Conservation (phyloP, 1,284 basidiomycete genomes). For the Cryptococcus amylolentus region DNA sequence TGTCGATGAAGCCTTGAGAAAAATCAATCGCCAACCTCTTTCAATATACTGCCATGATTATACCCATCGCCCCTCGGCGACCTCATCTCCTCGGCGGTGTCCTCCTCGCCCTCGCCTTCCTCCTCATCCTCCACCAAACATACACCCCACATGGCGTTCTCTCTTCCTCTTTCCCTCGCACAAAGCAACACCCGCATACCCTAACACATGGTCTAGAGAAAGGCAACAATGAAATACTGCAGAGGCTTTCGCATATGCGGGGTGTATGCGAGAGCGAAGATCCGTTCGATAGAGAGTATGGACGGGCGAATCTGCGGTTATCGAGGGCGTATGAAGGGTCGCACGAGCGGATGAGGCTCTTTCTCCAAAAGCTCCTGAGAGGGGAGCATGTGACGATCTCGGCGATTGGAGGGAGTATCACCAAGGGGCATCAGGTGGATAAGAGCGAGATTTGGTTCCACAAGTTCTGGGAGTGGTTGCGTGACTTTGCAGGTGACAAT, state of each 20-base stretch:
- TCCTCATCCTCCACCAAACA: constrained; percentile 15
- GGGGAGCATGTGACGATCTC: constrained; percentile 39
- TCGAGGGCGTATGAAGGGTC: constrained; percentile 43
- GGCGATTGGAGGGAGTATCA: constrained; percentile 47
- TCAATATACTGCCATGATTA: background rate
- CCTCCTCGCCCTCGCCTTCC: constrained; percentile 5
- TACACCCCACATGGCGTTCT: constrained; percentile 5
- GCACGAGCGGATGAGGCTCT: constrained; percentile 21
- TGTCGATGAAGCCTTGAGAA: no score
- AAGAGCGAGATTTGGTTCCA: constrained; percentile 40
- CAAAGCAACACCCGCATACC: background rate
- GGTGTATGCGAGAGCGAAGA: constrained; percentile 23
- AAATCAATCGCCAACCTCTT: no score
- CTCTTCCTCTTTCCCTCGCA: background rate
- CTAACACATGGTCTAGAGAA: constrained; percentile 6
- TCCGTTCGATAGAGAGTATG: constrained; percentile 34
- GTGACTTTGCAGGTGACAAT: constrained; percentile 24
- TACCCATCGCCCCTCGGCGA: constrained; percentile 8
- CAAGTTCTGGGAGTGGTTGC: constrained; percentile 37
- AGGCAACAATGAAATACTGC: constrained; percentile 8
- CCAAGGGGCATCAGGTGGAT: constrained; percentile 40
- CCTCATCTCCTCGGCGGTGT: constrained; percentile 13
- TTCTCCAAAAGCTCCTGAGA: constrained; percentile 37
- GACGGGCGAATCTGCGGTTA: constrained; percentile 38
- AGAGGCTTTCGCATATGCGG: constrained; percentile 16